A percentile compares a stretch with the other conserved stretches of the same genome.
Evolutionary conservation across 805 yeast species (phyloP).

Genomic region (Phaffomyces opuntiae): DNA sequence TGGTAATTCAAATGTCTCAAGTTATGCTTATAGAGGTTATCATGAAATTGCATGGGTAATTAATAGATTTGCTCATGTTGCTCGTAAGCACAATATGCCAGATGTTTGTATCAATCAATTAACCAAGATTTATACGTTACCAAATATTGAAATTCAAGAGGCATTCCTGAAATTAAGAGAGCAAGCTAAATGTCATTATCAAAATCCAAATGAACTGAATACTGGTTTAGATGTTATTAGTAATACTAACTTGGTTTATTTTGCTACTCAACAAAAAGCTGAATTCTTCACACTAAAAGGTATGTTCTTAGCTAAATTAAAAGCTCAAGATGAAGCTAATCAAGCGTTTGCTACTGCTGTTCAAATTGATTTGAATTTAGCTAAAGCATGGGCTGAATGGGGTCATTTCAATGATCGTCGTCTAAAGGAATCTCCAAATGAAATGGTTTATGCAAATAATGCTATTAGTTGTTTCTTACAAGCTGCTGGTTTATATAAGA

Average conservation of each 20-base stretch:
- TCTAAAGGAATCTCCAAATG: conserved; percentile 75
- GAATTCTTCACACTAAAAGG: conserved; percentile 97
- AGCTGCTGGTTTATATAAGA: conserved; percentile 95
- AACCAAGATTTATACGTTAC: conserved; percentile 89
- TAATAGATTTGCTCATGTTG: conserved; percentile 96
- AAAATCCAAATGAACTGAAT: conserved; percentile 80
- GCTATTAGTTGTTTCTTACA: conserved; percentile 95
- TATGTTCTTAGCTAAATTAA: conserved; percentile 89
- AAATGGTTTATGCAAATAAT: conserved; percentile 79
- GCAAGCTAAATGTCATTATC: conserved; percentile 96
- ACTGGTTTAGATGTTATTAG: conserved; percentile 96
- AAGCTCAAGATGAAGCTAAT: conserved; percentile 90
- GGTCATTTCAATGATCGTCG: conserved; percentile 90
- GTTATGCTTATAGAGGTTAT: conserved; percentile 95
- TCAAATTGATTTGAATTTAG: conserved; percentile 86
- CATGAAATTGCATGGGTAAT: conserved; percentile 99
- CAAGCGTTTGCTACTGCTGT: conserved; percentile 98
- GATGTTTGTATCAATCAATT: conserved; percentile 92
- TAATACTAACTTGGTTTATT: conserved; percentile 91
- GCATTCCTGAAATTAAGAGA: conserved; percentile 93
- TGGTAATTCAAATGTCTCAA: conserved; percentile 66
- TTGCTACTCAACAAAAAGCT: conserved; percentile 96
- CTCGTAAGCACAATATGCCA: conserved; percentile 93
- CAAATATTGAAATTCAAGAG: conserved; percentile 97
- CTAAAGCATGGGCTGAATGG: conserved; percentile 99